Evolutionary conservation across 495 filamentous ascomycete species (phyloP), one percentile per base, ranked within the genome.

Genomic region (Aspergillus olivimuriae): DNA sequence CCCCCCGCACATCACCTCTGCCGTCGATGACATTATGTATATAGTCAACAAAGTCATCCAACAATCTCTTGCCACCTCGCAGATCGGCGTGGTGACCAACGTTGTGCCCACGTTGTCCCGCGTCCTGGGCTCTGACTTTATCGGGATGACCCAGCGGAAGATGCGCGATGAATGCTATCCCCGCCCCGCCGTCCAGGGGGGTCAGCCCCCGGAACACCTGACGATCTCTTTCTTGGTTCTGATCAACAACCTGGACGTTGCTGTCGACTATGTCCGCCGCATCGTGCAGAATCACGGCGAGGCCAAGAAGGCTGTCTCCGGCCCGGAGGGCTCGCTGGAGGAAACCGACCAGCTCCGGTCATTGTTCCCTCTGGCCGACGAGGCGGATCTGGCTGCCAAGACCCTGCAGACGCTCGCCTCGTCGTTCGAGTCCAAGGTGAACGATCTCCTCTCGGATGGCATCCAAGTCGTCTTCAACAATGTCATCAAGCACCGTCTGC

Each of bases 21-120:
- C 92, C 1, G 90, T 98, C 7, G 92, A 97, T 69, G 92, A 94
- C 63, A 90, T 97, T 43, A 97, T 97, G 94, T 98, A 96, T 67
- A 95, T 96, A 49, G 88, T 95, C 56, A 91, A 94, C 58, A 85
- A 90, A 38, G 83, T 95, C 31, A 72, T 97, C 30, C 82, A 88
- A 37, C 83, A 89, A 46, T 83, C 89, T 4, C 73, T 97, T 32
- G 80, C 86, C 1, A 97, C 92, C 4, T 87, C 86, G 0, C 89
- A 95, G 57, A 66, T 78, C 41, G 70, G 74, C 4, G 81, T 95
- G 15, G 72, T 91, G 17, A 78, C 77, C 40, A 82, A 75, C 33
- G 87, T 94, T 7, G 73, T 96, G 28, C 83, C 89, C 2, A 83
- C 81, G 0, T 73, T 95, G n/a, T 77, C 80, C 31, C 78, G 87